Conservation (phyloP, 2,329 filamentous ascomycete species). For the Phaeosphaeriaceae sp. region DNA sequence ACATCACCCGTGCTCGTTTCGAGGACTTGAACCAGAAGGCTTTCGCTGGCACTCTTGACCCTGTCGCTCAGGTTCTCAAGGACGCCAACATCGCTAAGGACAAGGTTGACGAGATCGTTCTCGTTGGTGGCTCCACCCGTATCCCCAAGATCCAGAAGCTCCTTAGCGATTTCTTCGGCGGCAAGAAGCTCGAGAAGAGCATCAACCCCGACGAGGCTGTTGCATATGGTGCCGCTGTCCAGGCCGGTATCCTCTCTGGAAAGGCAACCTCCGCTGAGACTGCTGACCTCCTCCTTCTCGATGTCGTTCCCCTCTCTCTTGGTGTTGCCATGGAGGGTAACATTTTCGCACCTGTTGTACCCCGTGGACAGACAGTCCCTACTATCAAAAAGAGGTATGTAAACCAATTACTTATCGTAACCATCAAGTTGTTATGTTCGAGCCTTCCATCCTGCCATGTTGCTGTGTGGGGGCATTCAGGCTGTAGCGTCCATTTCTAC, state of each 20-base stretch:
- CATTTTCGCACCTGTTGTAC: conserved; percentile 94
- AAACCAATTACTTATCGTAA: background rate
- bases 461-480: no score
- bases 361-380: conserved; percentile 66
- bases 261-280: conserved; percentile 97
- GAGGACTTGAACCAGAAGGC: conserved; percentile 97
- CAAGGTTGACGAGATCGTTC: conserved; percentile 96
- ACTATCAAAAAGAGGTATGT: conserved; percentile 57
- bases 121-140: conserved; percentile 98
- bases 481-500: no score
- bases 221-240: conserved; percentile 97
- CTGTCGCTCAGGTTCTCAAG: conserved; percentile 95
- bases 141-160: conserved; percentile 99
- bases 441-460: no score
- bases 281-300: conserved; percentile 89
- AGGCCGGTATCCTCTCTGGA: conserved; percentile 97
- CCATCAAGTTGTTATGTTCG: no score
- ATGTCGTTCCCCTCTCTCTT: conserved; percentile 94
- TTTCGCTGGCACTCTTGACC: conserved; percentile 91
- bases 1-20: conserved; percentile 98
- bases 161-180: conserved; percentile 97
- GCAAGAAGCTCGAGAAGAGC: conserved; percentile 99
- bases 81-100: conserved; percentile 87
- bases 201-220: conserved; percentile 99
- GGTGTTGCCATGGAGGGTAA: conserved; percentile 99